Base-by-base conservation (phyloP, 352 stramenopile species). In the Thalassiosira livingstoniorum region DNA sequence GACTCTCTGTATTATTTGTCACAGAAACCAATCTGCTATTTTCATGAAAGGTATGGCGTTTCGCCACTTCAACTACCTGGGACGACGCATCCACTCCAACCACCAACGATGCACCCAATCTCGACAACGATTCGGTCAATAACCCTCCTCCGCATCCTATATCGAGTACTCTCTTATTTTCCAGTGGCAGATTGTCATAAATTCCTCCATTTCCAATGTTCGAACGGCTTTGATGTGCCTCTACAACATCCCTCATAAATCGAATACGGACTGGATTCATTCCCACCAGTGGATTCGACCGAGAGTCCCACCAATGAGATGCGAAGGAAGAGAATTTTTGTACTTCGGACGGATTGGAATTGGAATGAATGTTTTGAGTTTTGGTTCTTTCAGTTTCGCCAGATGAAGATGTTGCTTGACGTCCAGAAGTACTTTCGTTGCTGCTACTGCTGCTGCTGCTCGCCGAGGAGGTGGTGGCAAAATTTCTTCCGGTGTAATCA, bases 81-180 rank as follows among this genome's bases (percentile, higher is more conserved):
- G 75, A n/a, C 5, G 88, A 93, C 21, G 93, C 91, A 78, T 97
- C 94, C 43, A 97, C 75, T 21, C 80, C 92, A 3, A 87, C 90
- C 7, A 97, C 93, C 51, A 88, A 66, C 5, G 75, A 78, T 5
- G 88, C 93, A 57, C 94, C 94, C n/a, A 96, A 78, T 74, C 92
- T 75, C 29, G 90, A 90, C 34, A 97, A 76, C 25, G 87, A 94
- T 83, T 96, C 92, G 3, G 90, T 94, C 2, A 96, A 79, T 53
- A 97, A 78, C 13, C 94, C 94, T 21, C 94, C 94, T 35, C 94
- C 94, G 85, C 94, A 97, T 51, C 93, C 94, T 45, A 96, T 89
- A 82, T 97, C 94, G n/a, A 85, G 63, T 37, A 72, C 51, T 58
- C 67, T n/a, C 64, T 77, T 77, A 29, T 80, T 67, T 2, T 81